phyloP scores from a whole-genome alignment of 108 stramenopile species.

The Pseudonitzschia pungens region DNA sequence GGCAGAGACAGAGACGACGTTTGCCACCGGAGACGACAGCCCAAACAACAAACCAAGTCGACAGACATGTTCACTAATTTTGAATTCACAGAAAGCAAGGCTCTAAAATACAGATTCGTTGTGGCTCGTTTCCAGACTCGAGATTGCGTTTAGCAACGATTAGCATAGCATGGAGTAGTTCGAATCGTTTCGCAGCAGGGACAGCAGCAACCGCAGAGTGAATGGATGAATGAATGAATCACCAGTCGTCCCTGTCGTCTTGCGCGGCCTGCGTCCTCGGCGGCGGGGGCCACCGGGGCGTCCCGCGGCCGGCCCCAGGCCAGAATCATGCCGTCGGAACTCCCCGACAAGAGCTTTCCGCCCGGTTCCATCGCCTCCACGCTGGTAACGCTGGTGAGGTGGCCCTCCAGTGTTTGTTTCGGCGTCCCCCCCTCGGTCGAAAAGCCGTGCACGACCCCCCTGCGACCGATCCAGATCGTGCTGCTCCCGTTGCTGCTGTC shows the following conservation, averaged over 20 bases:
- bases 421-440: constrained; percentile 54
- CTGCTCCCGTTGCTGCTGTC: constrained; percentile 15
- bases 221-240: too few species aligned
- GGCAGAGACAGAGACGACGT: too few species aligned
- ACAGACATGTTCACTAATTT: too few species aligned
- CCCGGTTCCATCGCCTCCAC: constrained; percentile 33
- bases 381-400: constrained; percentile 57
- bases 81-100: too few species aligned
- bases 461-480: constrained; percentile 37
- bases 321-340: constrained; percentile 77
- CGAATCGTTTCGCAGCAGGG: too few species aligned
- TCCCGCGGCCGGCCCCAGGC: constrained; percentile 52
- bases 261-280: background rate
- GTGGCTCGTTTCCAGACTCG: too few species aligned
- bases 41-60: too few species aligned
- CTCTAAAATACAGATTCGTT: too few species aligned
- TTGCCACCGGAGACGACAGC: too few species aligned
- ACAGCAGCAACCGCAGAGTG: background rate
- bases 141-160: too few species aligned
- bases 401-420: constrained; percentile 49
- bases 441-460: constrained; percentile 48
- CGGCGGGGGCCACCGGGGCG: background rate
- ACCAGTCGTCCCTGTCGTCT: constrained; percentile 6
- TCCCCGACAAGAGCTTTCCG: constrained; percentile 53
- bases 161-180: too few species aligned